phyloP scores from a whole-genome alignment of 2,329 filamentous ascomycete species.

The Penicillium oxalicum region DNA sequence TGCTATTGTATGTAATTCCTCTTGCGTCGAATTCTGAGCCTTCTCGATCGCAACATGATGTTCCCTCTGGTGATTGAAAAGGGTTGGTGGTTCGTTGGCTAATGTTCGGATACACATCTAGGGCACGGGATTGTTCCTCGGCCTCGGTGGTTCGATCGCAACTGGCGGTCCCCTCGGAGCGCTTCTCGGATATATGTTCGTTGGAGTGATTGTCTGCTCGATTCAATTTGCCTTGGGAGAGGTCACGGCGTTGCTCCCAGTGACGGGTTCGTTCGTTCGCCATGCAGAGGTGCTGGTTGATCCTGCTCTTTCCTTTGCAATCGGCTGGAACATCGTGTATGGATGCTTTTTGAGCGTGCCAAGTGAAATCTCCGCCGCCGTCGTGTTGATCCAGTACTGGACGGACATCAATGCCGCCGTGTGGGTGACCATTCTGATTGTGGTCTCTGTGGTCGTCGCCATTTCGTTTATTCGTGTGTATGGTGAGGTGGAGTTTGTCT shows the following conservation, averaged over 20 bases:
- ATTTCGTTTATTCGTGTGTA: conserved; percentile 48
- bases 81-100: neutral
- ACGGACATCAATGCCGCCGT: conserved; percentile 29
- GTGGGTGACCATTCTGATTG: conserved; percentile 51
- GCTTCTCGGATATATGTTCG: conserved; percentile 46
- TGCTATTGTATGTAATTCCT: conserved; percentile 32
- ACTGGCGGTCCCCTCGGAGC: conserved; percentile 48
- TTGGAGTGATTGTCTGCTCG: conserved; percentile 46
- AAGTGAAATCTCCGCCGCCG: conserved; percentile 57
- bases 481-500: conserved; percentile 49
- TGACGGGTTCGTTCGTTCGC: conserved; percentile 47
- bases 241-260: conserved; percentile 46
- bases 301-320: conserved; percentile 45
- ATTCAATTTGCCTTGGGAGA: conserved; percentile 50
- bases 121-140: conserved; percentile 49
- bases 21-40: no score
- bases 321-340: conserved; percentile 47
- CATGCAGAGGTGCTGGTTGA: conserved; percentile 49
- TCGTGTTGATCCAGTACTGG: conserved; percentile 60
- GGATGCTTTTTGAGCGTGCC: conserved; percentile 52
- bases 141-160: conserved; percentile 47
- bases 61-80: neutral
- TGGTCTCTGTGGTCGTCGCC: conserved; percentile 53
- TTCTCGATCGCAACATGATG: neutral
- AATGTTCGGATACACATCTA: conserved; percentile 1